Evolutionary conservation across 768 basidiomycete genomes (phyloP), one percentile per base, ranked within the genome.

Genomic region (Hericium coralloides): DNA sequence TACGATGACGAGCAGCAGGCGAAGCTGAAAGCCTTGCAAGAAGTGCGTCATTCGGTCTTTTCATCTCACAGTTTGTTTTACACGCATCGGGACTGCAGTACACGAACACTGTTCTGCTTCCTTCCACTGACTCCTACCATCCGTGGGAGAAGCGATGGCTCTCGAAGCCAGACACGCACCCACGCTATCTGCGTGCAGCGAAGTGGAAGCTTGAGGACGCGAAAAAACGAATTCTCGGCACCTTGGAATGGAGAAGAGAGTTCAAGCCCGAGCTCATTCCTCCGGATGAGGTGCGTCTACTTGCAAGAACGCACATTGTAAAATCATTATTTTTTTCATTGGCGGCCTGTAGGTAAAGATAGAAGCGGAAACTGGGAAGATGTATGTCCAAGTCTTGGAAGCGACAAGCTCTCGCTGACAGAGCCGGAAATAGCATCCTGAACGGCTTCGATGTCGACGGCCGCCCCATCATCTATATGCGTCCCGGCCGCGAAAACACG

Each of bases 401-500:
- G 31, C 41, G 10, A 18, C 43, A 12, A 31, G 17, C 38, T 20
- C 22, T 1, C 18, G 36, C 23, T 52, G 12, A 12, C 17, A 36
- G 43, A 49, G 49, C 18, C 49, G 2, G 41, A 60, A 52, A 6
- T 61, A 92, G 91, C 48, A 79, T 93, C 49, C 70, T 93, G 49
- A 90, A 83, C 55, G 92, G 92, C 7, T 94, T 93, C 62, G 92
- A 95, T 70, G 78, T 76, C 53, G 89, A 92, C 56, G 90, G 89
- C 4, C 76, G 92, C n/a, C 92, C 92, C 0, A 85, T 94, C 45
- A 73, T 95, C 14, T 93, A 92, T 70, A 85, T 95, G 84, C 84
- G 90, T 15, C 92, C 92, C 0, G 91, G 90, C 25, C 78, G 82
- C 58, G 90, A 95, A 67, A 94, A 93, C 68, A 93, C 92, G 8